Evolutionary conservation across 352 stramenopile genomes (phyloP), one percentile per base, ranked within the genome.

Genomic region (Blastocystis sp.): DNA sequence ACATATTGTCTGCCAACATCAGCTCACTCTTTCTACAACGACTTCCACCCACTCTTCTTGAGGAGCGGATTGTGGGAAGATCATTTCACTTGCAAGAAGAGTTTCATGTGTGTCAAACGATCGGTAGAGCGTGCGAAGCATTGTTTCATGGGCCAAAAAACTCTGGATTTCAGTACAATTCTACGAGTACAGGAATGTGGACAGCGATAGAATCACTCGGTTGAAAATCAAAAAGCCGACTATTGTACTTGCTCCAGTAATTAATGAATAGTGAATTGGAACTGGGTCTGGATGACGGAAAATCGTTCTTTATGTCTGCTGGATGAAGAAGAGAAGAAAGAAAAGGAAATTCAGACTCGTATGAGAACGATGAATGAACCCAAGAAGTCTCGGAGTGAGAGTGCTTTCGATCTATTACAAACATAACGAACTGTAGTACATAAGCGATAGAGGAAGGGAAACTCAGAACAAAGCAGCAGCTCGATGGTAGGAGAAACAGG

Each of bases 231-330:
- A 66, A 55, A 6, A 84, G 73, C 8, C n/a, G 18, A 1, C 29
- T 61, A 43, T 84, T 84, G 56, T 68, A 68, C 47, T 84, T 84
- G 50, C 73, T 84, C 73, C 73, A 84, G 56, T 68, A 84, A 29
- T 84, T 84, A 37, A 37, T 37, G 8, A 20, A 41, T 3, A 59
- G 11, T 59, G 50, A 13, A 59, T 59, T 59, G 13, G 50, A 34
- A 1, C 29, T 34, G 29, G 29, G 29, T 34, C 29, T 34, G 29
- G 29, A 34, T 34, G 29, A 34, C 29, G 29, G 29, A 34, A 34
- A 34, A 34, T 34, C 29, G 29, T 34, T 34, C 29, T 34, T 34
- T 34, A 34, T 34, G 29, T 34, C 20, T 59, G 11, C 3, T 13
- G 50, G 13, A 59, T 59, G 11, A 1, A 59, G 50, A 59, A n/a